A percentile compares a stretch with the other conserved stretches of the same genome.
Evolutionary conservation across 768 basidiomycete genomes (phyloP).

Genomic region (Suillus alpinus): DNA sequence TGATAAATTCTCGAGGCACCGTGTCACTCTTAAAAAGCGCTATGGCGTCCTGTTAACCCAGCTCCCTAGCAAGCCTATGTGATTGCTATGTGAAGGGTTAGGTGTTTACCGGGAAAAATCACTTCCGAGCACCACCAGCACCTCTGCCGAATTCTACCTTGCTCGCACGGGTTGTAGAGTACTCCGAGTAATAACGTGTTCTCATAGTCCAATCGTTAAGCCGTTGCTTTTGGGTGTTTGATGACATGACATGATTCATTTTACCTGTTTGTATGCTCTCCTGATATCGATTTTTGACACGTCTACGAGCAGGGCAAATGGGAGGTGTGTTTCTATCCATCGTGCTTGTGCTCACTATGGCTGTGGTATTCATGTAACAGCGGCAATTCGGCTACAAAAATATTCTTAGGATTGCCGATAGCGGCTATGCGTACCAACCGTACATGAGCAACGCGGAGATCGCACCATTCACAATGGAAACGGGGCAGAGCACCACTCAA

Average conservation of each 20-base stretch:
- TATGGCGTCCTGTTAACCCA: constrained; percentile 88
- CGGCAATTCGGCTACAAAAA: not conserved
- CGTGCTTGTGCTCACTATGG: not conserved
- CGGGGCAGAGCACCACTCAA: not conserved
- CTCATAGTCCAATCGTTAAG: not conserved
- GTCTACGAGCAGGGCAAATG: not conserved
- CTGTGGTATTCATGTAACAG: not conserved
- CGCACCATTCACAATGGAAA: too few relatives aligned
- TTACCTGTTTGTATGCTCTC: not conserved
- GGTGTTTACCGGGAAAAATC: not conserved
- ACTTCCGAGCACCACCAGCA: not conserved
- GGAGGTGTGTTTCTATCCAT: not conserved
- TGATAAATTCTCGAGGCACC: constrained; percentile 98
- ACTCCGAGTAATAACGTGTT: not conserved
- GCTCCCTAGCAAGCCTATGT: constrained; percentile 85
- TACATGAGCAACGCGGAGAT: not conserved
- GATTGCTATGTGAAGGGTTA: constrained; percentile 20
- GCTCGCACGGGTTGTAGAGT: not conserved
- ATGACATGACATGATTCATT: not conserved
- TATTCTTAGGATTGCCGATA: not conserved
- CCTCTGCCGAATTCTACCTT: not conserved
- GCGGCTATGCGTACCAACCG: not conserved
- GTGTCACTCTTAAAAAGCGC: constrained; percentile 95
- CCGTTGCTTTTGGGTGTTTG: not conserved
- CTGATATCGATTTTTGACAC: not conserved